Conservation (phyloP, 78 protist genomes). For the Dictyostelium citrinum region DNA sequence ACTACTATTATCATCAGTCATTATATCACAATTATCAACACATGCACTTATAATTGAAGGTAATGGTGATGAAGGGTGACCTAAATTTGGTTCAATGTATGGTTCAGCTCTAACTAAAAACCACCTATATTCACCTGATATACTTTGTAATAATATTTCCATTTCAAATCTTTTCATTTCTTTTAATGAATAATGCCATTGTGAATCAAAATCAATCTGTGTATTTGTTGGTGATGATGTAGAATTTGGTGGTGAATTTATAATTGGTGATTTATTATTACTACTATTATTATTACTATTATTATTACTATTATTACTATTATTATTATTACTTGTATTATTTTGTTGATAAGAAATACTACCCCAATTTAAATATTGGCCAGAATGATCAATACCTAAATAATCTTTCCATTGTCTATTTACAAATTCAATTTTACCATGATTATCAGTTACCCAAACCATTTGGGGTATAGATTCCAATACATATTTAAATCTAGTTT, state of each 20-base stretch:
- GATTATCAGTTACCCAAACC: slow-evolving; percentile 31
- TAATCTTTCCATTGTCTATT: slow-evolving; percentile 47
- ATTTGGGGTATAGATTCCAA: slow-evolving; percentile 57
- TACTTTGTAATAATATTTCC: slow-evolving; percentile 8
- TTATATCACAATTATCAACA: neutral
- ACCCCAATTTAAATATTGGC: slow-evolving; percentile 25
- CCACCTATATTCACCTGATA: slow-evolving; percentile 34
- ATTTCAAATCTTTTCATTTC: slow-evolving; percentile 20
- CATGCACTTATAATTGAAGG: neutral
- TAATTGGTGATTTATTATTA: neutral
- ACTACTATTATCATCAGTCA: neutral
- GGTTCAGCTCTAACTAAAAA: slow-evolving; percentile 48
- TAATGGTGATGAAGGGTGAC: neutral
- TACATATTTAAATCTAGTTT: slow-evolving; percentile 24
- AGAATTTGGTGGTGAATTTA: neutral
- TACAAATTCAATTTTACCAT: slow-evolving; percentile 42
- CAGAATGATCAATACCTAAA: slow-evolving; percentile 23
- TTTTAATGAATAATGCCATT: slow-evolving; percentile 3
- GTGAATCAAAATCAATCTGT: slow-evolving; percentile 3
- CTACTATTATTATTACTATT: neutral
- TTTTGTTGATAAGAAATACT: neutral
- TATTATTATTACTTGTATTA: neutral
- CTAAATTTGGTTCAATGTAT: neutral
- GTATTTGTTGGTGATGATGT: neutral
- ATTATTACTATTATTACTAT: neutral